Base-by-base conservation (phyloP, 2,329 filamentous ascomycete genomes). In the Cladosporium sp. region DNA sequence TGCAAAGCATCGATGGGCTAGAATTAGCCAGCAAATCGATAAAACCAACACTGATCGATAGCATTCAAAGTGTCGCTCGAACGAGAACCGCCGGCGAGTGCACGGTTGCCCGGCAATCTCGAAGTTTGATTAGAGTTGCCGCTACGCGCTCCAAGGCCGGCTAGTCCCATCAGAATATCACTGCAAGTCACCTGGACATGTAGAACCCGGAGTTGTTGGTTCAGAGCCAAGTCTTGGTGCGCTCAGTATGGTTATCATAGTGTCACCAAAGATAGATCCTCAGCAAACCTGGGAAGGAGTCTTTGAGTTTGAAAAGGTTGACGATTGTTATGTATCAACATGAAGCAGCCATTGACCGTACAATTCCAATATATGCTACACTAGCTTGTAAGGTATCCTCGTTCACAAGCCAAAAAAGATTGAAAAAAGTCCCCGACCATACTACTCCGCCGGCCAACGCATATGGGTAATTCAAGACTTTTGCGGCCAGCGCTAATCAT, bases 281-380 rank as follows among this genome's bases (percentile, higher is more conserved):
- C n/a, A n/a, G n/a, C n/a, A n/a, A n/a, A n/a, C n/a, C n/a, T n/a
- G n/a, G n/a, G n/a, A n/a, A n/a, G n/a, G n/a, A n/a, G n/a, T n/a
- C n/a, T n/a, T n/a, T n/a, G n/a, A n/a, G n/a, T n/a, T n/a, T n/a
- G n/a, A n/a, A n/a, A n/a, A n/a, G n/a, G n/a, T n/a, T n/a, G 22
- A 27, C 30, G 12, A 22, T 3, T 7, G 18, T 13, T 15, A 38
- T 11, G 11, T 15, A 3, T 35, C 4, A 36, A 36, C 7, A 12
- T 8, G 12, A 39, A 38, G 45, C 45, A 48, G 45, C 36, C 45
- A 48, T 48, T 48, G 45, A 40, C 45, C 45, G 45, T 40, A 48
- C 45, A 48, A 40, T 48, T 35, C 45, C 45, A 35, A 48, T 48
- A 48, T 48, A 48, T 48, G 45, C 45, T 48, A 48, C 45, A 48